These are phyloP conservation scores for Przewalskia tangutica DNA, from an alignment of 257 asterid species.

Conservation along the genomic window DNA sequence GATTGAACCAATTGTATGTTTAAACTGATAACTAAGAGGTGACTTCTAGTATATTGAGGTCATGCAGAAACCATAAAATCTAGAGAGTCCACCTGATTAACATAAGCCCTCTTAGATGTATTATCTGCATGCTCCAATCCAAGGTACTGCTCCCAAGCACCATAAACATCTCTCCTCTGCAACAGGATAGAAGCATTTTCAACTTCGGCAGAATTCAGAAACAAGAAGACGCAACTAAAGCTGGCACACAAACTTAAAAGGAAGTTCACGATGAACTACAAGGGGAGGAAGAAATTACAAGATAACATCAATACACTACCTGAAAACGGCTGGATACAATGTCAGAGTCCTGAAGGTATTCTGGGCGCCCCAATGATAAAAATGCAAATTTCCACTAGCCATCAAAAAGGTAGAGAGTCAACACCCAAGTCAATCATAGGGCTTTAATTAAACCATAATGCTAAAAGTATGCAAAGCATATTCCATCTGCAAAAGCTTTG, in stretches of 20 bases:
- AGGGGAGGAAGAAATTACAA: neutral
- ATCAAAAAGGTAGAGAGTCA: conserved; percentile 9
- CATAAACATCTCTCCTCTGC: conserved; percentile 87
- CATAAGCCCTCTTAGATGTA: conserved; percentile 64
- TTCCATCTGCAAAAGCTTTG: neutral
- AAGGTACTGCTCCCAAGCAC: conserved; percentile 98
- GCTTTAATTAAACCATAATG: neutral
- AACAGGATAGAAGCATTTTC: conserved; percentile 8
- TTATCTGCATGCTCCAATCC: conserved; percentile 95
- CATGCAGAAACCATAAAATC: neutral
- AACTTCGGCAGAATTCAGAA: neutral
- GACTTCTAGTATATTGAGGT: neutral
- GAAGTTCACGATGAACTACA: neutral
- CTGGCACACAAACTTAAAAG: neutral
- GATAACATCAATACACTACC: conserved; percentile 32
- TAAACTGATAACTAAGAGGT: neutral
- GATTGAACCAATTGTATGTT: neutral
- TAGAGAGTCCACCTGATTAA: conserved; percentile 52
- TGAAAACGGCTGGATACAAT: conserved; percentile 72
- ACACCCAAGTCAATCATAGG: conserved; percentile 5
- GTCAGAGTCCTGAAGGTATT: conserved; percentile 86
- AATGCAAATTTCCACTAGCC: conserved; percentile 92
- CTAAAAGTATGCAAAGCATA: neutral
- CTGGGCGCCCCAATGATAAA: conserved; percentile 88
- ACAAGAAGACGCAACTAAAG: neutral